These are phyloP conservation scores for Pelagomonas calceolata DNA, from an alignment of 108 stramenopile genomes.

Conservation along the genomic window DNA sequence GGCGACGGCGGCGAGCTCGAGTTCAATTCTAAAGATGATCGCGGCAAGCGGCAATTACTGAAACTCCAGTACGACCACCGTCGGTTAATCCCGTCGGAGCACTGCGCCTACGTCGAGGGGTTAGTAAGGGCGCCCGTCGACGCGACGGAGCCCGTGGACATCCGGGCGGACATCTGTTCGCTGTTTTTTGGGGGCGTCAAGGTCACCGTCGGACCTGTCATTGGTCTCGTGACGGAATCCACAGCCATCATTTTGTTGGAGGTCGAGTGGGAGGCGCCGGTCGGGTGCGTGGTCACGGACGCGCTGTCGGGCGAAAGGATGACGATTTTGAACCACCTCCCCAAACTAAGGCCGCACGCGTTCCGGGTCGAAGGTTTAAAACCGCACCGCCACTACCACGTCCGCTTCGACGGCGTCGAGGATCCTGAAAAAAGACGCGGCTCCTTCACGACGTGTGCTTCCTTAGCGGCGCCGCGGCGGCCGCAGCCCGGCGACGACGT, in stretches of 20 bases:
- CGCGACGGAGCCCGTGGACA: neutral
- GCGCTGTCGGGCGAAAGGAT: neutral
- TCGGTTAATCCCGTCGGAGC: neutral
- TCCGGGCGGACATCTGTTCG: constrained; percentile 1
- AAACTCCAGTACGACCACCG: neutral
- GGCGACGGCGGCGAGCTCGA: too few species aligned
- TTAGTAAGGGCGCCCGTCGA: neutral
- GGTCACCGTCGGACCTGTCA: neutral
- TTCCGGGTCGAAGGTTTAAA: constrained; percentile 8
- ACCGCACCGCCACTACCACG: neutral
- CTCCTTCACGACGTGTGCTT: constrained; percentile 5
- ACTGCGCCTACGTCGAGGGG: neutral
- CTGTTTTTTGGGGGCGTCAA: constrained; percentile 5
- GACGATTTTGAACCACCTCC: neutral
- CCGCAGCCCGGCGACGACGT: too few species aligned
- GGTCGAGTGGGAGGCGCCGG: constrained; percentile 7
- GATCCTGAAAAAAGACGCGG: constrained; percentile 3
- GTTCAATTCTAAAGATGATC: too few species aligned
- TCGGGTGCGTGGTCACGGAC: constrained; percentile 6
- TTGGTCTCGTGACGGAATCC: constrained; percentile 1
- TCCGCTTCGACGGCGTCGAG: constrained; percentile 10
- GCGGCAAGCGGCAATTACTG: too few species aligned
- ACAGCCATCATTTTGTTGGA: constrained; percentile 6
- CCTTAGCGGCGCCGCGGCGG: too few species aligned
- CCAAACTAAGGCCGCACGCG: neutral